These are phyloP conservation scores for Phialophora verrucosa DNA, from an alignment of 2,329 filamentous ascomycete species.

Conservation along the genomic window DNA sequence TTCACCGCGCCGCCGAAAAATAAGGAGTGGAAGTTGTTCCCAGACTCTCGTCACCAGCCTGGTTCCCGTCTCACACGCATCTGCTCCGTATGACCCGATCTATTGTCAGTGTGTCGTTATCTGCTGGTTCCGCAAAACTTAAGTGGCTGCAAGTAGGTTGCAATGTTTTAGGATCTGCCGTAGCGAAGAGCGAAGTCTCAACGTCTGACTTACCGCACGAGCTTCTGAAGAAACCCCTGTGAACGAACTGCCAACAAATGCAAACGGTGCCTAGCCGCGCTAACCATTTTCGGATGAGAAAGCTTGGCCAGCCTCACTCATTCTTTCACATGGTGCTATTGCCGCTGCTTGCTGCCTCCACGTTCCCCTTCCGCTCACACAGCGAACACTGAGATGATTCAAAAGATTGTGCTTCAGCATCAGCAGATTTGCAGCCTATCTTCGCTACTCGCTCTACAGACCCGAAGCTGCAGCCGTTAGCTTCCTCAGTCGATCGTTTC, in stretches of 20 bases:
- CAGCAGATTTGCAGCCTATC: not conserved
- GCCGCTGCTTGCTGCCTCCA: slow-evolving; percentile 2
- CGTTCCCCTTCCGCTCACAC: not conserved
- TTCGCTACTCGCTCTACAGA: not conserved
- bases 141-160: not conserved
- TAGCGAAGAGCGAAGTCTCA: not conserved
- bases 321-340: slow-evolving; percentile 1
- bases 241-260: not conserved
- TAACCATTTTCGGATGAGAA: not conserved
- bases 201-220: not conserved
- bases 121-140: too few relatives aligned
- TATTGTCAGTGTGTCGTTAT: too few relatives aligned
- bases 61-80: too few relatives aligned
- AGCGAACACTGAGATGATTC: slow-evolving; percentile 2
- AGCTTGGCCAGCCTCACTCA: not conserved
- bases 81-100: too few relatives aligned
- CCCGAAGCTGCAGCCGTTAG: not conserved
- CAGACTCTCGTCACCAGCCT: too few relatives aligned
- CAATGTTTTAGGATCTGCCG: not conserved
- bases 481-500: not conserved
- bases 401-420: not conserved
- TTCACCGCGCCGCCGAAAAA: too few relatives aligned
- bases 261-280: not conserved
- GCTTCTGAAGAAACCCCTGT: not conserved
- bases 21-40: too few relatives aligned